Evolutionary conservation across 2,329 filamentous ascomycete species (phyloP).

Genomic region (Fusarium goolgardi): DNA sequence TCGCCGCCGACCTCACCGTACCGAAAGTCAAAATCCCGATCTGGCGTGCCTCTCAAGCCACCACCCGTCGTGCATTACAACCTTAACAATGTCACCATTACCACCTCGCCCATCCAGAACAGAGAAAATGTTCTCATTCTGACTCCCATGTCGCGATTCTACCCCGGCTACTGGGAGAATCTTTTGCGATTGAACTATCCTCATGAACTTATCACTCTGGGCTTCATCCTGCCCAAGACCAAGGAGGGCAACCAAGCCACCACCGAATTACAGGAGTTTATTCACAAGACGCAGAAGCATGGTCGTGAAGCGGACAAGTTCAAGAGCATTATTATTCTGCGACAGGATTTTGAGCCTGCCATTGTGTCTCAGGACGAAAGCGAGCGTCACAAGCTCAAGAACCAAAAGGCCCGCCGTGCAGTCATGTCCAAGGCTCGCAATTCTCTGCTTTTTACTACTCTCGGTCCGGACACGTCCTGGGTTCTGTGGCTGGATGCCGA

Average conservation of each 20-base stretch:
- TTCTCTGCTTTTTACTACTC: constrained; percentile 91
- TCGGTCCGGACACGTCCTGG: constrained; percentile 93
- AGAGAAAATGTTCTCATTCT: constrained; percentile 89
- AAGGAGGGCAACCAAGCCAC: constrained; percentile 92
- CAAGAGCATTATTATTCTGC: constrained; percentile 90
- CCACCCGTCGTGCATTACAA: constrained; percentile 93
- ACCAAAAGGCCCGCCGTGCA: constrained; percentile 86
- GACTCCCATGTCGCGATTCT: constrained; percentile 93
- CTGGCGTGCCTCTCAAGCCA: constrained; percentile 58
- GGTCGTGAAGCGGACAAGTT: constrained; percentile 85
- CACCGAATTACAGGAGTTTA: constrained; percentile 82
- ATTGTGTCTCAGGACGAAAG: constrained; percentile 83
- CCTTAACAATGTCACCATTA: constrained; percentile 93
- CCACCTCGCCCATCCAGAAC: constrained; percentile 78
- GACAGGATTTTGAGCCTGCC: constrained; percentile 92
- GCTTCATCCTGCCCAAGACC: constrained; percentile 95
- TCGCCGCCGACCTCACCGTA: constrained; percentile 59
- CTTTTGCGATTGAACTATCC: constrained; percentile 85
- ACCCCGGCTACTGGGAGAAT: constrained; percentile 96
- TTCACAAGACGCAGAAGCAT: constrained; percentile 82
- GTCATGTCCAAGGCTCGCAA: constrained; percentile 96
- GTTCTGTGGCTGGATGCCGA: constrained; percentile 96
- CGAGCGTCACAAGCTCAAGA: constrained; percentile 90
- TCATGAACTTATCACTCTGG: constrained; percentile 92
- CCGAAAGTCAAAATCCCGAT: constrained; percentile 54